A percentile compares a stretch with the other conserved stretches of the same genome.
Conservation (phyloP, 2,329 filamentous ascomycete genomes). For the Diaporthe batatas region DNA sequence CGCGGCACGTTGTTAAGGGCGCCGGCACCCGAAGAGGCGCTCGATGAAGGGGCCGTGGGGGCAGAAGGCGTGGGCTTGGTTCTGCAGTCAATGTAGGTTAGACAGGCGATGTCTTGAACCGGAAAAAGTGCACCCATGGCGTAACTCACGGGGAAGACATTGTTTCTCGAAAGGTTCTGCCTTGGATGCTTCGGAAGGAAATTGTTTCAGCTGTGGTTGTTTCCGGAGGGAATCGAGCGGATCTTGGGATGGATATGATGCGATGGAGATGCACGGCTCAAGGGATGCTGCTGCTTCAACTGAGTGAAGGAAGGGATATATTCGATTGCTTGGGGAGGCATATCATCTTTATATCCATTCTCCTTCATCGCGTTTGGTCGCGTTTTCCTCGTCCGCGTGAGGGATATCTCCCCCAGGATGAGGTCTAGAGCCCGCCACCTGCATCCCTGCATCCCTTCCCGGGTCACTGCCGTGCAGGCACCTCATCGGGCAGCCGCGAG, state of each 20-base stretch:
- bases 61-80: constrained; percentile 33
- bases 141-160: constrained; percentile 42
- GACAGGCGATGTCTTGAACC: neutral
- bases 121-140: neutral
- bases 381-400: neutral
- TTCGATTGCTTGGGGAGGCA: neutral
- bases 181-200: constrained; percentile 3
- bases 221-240: neutral
- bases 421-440: constrained; percentile 3
- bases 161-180: constrained; percentile 6
- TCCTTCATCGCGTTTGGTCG: neutral
- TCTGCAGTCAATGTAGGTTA: constrained; percentile 24
- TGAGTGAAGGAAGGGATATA: neutral
- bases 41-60: constrained; percentile 10
- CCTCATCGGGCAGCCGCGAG: constrained; percentile 15
- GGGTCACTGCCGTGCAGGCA: constrained; percentile 14
- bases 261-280: neutral
- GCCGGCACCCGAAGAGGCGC: neutral
- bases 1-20: constrained; percentile 35
- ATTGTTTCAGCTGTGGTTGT: neutral
- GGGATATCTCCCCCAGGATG: neutral
- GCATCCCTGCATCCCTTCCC: neutral
- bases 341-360: constrained; percentile 14
- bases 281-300: neutral
- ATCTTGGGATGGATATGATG: constrained; percentile 8